Base-by-base conservation (phyloP, 371 early-diverging fungal genomes). In the Coemansia sp. region DNA sequence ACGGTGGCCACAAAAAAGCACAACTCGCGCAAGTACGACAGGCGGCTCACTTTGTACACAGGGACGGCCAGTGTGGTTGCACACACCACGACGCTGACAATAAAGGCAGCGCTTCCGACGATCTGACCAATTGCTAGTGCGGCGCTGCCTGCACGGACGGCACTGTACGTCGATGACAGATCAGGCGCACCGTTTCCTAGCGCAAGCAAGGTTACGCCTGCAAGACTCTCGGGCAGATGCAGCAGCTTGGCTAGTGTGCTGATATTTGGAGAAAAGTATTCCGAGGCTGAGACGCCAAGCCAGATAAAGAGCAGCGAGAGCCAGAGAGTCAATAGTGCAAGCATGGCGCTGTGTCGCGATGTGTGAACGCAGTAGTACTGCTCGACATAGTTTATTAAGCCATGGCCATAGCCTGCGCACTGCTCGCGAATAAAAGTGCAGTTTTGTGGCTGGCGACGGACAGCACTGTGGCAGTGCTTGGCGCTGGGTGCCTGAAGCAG, bases 121-220 rank as follows among this genome's bases (percentile, higher is more conserved):
- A 92, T 81, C 71, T 92, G 91, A 27, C 93, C 92, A 4, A 93
- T 76, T 8, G 92, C 93, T 29, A 93, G 69, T 3, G 89, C 89
- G 10, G 88, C 92, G 65, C 88, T 82, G 34, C 86, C 86, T 4
- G 89, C 85, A 6, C 86, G 77, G 75, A 92, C 85, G 4, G 92
- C 92, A 53, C 88, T 88, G 64, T 90, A 89, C 0, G 91, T 92
- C 16, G 89, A 84, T 61, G 92, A 90, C 39, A 93, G 68, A 64
- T 93, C 93, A 4, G 93, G 93, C n/a, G 90, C 88, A 14, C 90
- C 93, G 68, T 93, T 93, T 21, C 93, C 93, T 34, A 93, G 83
- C 0, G 93, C 93, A 22, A 93, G 75, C 78, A 93, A 86, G 4
- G 93, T 92, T 5, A 93, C 93, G 7, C 93, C 93, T 0, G 93